These are phyloP conservation scores for Plasmodium relictum DNA, from an alignment of 169 alveolate genomes.

Conservation along the genomic window DNA sequence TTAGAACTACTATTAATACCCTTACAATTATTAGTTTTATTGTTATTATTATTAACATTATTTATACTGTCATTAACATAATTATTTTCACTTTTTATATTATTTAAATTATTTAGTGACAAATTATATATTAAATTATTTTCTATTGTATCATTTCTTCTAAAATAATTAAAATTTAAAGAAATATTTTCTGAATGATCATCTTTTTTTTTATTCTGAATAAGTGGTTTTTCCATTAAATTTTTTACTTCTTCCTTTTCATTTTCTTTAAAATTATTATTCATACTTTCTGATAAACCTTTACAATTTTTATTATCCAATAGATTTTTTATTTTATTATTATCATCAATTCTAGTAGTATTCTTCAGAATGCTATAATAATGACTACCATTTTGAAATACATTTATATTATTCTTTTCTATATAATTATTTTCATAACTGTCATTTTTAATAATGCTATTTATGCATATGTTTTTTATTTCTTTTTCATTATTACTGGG, in stretches of 20 bases:
- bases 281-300: not conserved
- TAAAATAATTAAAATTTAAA: not conserved
- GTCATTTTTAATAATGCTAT: slow-evolving; percentile 2
- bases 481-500: no score
- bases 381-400: not conserved
- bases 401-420: not conserved
- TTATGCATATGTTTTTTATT: no score
- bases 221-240: slow-evolving; percentile 7
- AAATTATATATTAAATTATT: not conserved
- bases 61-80: not conserved
- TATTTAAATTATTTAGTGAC: not conserved
- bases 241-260: slow-evolving; percentile 12
- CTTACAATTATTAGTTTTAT: not conserved
- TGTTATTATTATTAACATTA: not conserved
- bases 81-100: not conserved
- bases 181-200: slow-evolving; percentile 24
- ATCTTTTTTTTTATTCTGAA: slow-evolving; percentile 35
- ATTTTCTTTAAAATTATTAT: not conserved
- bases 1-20: not conserved
- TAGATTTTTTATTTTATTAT: not conserved
- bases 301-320: not conserved
- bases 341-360: not conserved
- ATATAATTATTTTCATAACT: not conserved
- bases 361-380: slow-evolving; percentile 50
- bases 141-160: not conserved